Evolutionary conservation across 73 alveolate species (phyloP).

Genomic region (Tetrahymena borealis): DNA sequence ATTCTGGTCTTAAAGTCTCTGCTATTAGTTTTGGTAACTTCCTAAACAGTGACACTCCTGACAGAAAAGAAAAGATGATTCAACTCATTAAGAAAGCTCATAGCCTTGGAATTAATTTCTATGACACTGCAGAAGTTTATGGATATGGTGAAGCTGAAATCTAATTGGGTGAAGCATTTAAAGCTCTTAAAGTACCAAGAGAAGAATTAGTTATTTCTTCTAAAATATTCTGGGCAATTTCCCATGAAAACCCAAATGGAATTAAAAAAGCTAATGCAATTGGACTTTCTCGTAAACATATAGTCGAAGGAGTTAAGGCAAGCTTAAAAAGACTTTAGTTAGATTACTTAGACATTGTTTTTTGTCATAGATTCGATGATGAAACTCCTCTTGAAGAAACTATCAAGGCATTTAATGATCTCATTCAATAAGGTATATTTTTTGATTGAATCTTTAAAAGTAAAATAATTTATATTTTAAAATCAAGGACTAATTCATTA

Average conservation of each 20-base stretch:
- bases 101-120: constrained; percentile 86
- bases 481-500: constrained; percentile 81
- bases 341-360: constrained; percentile 84
- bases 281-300: constrained; percentile 78
- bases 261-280: constrained; percentile 49
- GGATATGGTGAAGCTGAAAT: constrained; percentile 76
- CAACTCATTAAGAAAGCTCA: constrained; percentile 51
- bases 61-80: background rate
- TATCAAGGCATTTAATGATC: constrained; percentile 76
- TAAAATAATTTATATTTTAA: background rate
- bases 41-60: constrained; percentile 45
- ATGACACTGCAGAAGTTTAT: constrained; percentile 91
- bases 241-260: constrained; percentile 35
- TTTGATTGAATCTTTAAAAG: background rate
- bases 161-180: constrained; percentile 47
- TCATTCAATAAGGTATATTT: constrained; percentile 86
- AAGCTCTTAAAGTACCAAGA: constrained; percentile 26
- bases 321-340: constrained; percentile 72
- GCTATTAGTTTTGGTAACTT: constrained; percentile 73
- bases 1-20: constrained; percentile 81
- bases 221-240: constrained; percentile 64
- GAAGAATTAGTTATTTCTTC: constrained; percentile 78
- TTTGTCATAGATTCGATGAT: constrained; percentile 78
- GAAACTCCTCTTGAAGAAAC: constrained; percentile 89
- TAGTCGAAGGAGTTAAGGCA: constrained; percentile 71